A percentile compares a stretch with the other conserved stretches of the same genome.
Conservation (phyloP, 1,284 basidiomycete genomes). For the Hypsizygus ulmarius region DNA sequence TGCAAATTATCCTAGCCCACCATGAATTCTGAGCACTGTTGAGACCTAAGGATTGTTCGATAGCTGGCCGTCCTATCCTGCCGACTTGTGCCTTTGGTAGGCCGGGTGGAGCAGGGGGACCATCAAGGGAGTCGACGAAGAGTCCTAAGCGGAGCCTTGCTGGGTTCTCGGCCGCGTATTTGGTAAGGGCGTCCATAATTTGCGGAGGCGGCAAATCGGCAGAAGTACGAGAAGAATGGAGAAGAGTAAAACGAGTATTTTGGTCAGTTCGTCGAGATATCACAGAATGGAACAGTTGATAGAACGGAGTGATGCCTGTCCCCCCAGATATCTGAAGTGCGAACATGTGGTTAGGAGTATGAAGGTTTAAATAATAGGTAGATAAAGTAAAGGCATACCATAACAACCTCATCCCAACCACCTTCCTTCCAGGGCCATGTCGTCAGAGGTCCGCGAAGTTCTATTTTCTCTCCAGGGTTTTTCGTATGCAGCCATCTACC, state of each 20-base stretch:
- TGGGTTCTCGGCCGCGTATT: slow-evolving; percentile 47
- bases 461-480: slow-evolving; percentile 61
- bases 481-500: slow-evolving; percentile 79
- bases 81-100: slow-evolving; percentile 38
- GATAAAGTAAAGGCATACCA: slow-evolving; percentile 46
- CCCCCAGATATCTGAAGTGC: slow-evolving; percentile 73
- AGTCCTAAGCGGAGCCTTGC: slow-evolving; percentile 54
- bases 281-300: slow-evolving; percentile 57
- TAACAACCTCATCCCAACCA: slow-evolving; percentile 73
- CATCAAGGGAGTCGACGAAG: slow-evolving; percentile 56
- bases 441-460: slow-evolving; percentile 73
- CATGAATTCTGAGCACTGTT: slow-evolving; percentile 31
- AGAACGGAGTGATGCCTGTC: slow-evolving; percentile 80
- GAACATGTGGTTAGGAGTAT: neutral
- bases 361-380: neutral
- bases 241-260: slow-evolving; percentile 60
- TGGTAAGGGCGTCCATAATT: slow-evolving; percentile 50
- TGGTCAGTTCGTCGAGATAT: slow-evolving; percentile 30
- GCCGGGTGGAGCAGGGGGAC: slow-evolving; percentile 22
- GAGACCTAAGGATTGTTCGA: slow-evolving; percentile 41
- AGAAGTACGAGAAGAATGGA: slow-evolving; percentile 64
- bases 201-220: slow-evolving; percentile 63
- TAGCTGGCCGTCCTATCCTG: slow-evolving; percentile 47
- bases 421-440: slow-evolving; percentile 68
- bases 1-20: slow-evolving; percentile 43